Evolutionary conservation across 2,329 filamentous ascomycete genomes (phyloP), one percentile per base, ranked within the genome.

Genomic region (Pseudogymnoascus sp.): DNA sequence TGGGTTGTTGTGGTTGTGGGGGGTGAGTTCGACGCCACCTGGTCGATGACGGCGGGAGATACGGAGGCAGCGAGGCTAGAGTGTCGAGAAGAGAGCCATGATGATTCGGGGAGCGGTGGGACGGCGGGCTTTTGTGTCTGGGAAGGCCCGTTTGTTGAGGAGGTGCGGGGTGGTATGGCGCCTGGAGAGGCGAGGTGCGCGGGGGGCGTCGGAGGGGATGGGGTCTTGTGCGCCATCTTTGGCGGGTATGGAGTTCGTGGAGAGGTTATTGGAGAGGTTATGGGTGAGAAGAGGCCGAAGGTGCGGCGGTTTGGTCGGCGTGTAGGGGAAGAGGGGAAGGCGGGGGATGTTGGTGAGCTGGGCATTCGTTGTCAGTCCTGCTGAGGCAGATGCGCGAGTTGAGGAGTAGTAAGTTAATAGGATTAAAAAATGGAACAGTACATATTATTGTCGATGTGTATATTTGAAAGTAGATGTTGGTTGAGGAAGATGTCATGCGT

Each of bases 141-240:
- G 62, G 66, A 69, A 58, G 69, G 68, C 35, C 69, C 65, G 35
- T 74, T 80, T 63, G 83, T 85, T 1, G 88, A 90, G 62, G 89
- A 91, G 52, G 87, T 91, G 66, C 89, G 83, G 2, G 87, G 86
- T 18, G 90, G 89, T 62, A 92, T 91, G 38, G 81, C 80, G 73
- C 84, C 86, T 61, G 87, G 86, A n/a, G 81, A 83, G n/a, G 62
- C 65, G 38, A 41, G 33, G 35, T 21, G 28, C 31, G 21, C 60
- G 16, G 28, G 60, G 31, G 35, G 40, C 14, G 40, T 52, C 25
- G 59, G 35, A 28, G 41, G n/a, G 14, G 35, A 23, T 31, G 28
- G 59, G 5, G 38, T 23, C 16, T 23, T 16, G 5, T 43, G 40
- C 40, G 25, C 23, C 21, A 25, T 40, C 21, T 12, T 40, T 11